Base-by-base conservation (phyloP, 768 basidiomycete genomes). In the Pholiota molesta region DNA sequence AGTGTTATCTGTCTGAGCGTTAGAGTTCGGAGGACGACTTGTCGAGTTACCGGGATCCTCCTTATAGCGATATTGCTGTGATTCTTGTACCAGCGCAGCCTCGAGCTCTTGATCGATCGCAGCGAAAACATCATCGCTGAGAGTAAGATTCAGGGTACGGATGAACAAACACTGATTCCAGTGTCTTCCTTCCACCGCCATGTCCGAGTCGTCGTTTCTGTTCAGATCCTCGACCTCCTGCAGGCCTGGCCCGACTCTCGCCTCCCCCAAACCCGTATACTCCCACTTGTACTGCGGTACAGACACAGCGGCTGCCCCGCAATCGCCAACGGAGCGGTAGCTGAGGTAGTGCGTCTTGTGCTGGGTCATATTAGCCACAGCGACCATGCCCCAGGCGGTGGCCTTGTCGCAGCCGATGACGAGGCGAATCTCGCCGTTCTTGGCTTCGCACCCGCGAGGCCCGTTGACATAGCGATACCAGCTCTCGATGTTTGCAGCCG, bases 341-440 rank as follows among this genome's bases (percentile, higher is more conserved):
- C 42, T 28, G 10, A 55, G 23, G 19, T 40, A 14, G 19, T 42
- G 37, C 14, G 39, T 40, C 57, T 51, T 23, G 29, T 49, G 49
- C 37, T 58, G 29, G n/a, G 53, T 17, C 1, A 52, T n/a, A 35
- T 60, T 59, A 2, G 59, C 53, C 31, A 67, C 64, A 0, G 68
- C 62, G 17, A 64, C 69, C 55, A 70, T 66, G 5, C 69, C 69
- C 67, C 67, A 70, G 6, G 66, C 23, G 1, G 55, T 49, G 51
- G 64, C 62, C n/a, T 68, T 68, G 39, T 68, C 65, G 63, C 54
- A 61, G 8, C 68, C 68, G n/a, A 56, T 55, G 5, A 71, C 68
- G 3, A 71, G 40, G 5, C 61, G 66, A 7, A 71, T 11, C 28
- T 71, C 66, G 0, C 70, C 68, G n/a, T 71, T 71, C 6, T 57